Percentiles rank a stretch among this genome's conserved stretches.
Evolutionary conservation across 2,329 filamentous ascomycete species (phyloP).

Genomic region (Pleomassaria siparia): DNA sequence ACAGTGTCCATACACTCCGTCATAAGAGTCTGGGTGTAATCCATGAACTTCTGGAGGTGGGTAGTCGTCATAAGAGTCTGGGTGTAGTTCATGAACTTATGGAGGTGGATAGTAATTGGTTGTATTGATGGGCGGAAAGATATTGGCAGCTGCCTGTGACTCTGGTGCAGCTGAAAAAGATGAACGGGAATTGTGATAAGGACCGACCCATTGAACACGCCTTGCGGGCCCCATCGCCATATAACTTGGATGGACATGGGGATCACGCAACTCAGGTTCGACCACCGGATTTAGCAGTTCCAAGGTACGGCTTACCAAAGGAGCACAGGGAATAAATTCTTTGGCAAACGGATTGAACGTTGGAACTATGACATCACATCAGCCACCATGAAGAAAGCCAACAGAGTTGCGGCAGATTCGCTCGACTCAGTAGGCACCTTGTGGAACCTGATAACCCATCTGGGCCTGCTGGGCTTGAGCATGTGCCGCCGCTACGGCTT

Average conservation of each 20-base stretch:
- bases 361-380: background rate
- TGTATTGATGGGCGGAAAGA: too few relatives aligned
- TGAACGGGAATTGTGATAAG: too few relatives aligned
- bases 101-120: too few relatives aligned
- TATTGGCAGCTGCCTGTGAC: too few relatives aligned
- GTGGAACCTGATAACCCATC: slow-evolving; percentile 42
- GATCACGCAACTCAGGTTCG: too few relatives aligned
- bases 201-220: too few relatives aligned
- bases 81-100: too few relatives aligned
- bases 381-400: background rate
- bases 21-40: background rate
- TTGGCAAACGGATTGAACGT: background rate
- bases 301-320: background rate
- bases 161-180: too few relatives aligned
- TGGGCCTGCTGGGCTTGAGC: slow-evolving; percentile 41
- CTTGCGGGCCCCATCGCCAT: too few relatives aligned
- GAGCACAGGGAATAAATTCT: background rate
- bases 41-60: background rate
- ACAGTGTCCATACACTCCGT: background rate
- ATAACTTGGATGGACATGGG: too few relatives aligned
- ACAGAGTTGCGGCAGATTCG: background rate
- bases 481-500: slow-evolving; percentile 35
- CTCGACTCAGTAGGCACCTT: slow-evolving; percentile 35
- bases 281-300: too few relatives aligned
- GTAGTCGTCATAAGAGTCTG: too few relatives aligned